Evolutionary conservation across 306 rosid genomes (phyloP).

Genomic region (Cicer bijugum): DNA sequence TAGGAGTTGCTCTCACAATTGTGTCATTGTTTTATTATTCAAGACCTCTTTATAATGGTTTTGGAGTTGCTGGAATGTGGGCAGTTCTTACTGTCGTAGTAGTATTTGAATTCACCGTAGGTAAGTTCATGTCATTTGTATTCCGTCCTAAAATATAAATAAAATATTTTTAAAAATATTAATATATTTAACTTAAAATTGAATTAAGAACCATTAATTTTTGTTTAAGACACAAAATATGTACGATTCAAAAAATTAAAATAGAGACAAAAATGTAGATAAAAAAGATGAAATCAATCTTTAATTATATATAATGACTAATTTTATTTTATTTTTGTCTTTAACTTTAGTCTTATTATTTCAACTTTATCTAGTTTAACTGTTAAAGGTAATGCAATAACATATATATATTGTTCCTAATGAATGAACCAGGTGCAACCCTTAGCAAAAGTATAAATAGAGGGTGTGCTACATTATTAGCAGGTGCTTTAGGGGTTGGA

Average conservation of each 20-base stretch:
- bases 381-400: conserved; percentile 3
- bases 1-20: conserved; percentile 84
- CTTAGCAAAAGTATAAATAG: conserved; percentile 78
- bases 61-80: conserved; percentile 92
- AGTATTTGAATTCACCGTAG: conserved; percentile 83
- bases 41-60: conserved; percentile 77
- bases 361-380: too few species aligned
- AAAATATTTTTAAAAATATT: too few species aligned
- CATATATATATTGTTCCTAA: conserved; percentile 14
- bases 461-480: conserved; percentile 76
- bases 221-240: too few species aligned
- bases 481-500: conserved; percentile 87
- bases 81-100: conserved; percentile 91
- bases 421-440: conserved; percentile 68
- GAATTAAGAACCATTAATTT: too few species aligned
- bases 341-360: too few species aligned
- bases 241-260: too few species aligned
- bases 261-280: too few species aligned
- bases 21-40: conserved; percentile 77
- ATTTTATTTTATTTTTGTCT: too few species aligned
- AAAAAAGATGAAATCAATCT: too few species aligned
- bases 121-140: conserved; percentile 48
- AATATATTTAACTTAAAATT: too few species aligned
- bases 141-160: too few species aligned
- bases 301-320: too few species aligned